Evolutionary conservation across 1,284 basidiomycete species (phyloP).

Genomic region (Pseudozyma pruni): DNA sequence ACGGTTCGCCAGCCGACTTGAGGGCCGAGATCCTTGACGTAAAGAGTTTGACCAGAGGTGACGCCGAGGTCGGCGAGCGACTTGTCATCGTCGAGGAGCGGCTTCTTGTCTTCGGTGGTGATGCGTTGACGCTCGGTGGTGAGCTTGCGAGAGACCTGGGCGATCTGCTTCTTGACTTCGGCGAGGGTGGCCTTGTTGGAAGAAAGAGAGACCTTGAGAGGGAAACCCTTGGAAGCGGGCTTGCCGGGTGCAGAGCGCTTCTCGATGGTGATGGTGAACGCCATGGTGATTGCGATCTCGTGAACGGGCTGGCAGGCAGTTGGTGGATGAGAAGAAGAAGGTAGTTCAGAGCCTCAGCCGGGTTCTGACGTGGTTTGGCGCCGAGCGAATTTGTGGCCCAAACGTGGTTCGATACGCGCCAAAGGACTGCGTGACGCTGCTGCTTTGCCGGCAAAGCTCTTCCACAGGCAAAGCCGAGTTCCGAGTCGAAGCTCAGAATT

Average conservation of each 20-base stretch:
- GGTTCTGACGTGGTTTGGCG: slow-evolving; percentile 1
- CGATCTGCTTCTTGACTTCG: slow-evolving; percentile 58
- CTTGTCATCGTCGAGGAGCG: slow-evolving; percentile 58
- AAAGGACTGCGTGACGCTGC: slow-evolving; percentile 5
- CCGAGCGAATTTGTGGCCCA: slow-evolving; percentile 6
- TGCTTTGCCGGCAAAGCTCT: background rate
- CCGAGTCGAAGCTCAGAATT: background rate
- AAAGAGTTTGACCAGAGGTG: slow-evolving; percentile 43
- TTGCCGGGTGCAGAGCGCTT: slow-evolving; percentile 50
- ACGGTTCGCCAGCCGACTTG: slow-evolving; percentile 66
- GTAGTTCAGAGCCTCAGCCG: background rate
- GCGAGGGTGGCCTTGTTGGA: slow-evolving; percentile 46
- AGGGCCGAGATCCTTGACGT: slow-evolving; percentile 66
- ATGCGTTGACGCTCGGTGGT: slow-evolving; percentile 59
- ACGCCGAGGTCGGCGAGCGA: slow-evolving; percentile 46
- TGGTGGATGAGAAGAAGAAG: background rate
- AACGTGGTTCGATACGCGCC: slow-evolving; percentile 4
- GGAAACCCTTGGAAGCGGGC: slow-evolving; percentile 53
- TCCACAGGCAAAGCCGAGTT: slow-evolving; percentile 9
- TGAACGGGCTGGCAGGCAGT: no score
- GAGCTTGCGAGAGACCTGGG: slow-evolving; percentile 36
- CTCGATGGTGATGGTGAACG: slow-evolving; percentile 45
- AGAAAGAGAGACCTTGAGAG: slow-evolving; percentile 40
- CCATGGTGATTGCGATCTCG: slow-evolving; percentile 18
- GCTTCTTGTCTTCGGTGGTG: slow-evolving; percentile 56